Conservation (phyloP, 2,329 filamentous ascomycete genomes). For the Aureobasidium sp. region DNA sequence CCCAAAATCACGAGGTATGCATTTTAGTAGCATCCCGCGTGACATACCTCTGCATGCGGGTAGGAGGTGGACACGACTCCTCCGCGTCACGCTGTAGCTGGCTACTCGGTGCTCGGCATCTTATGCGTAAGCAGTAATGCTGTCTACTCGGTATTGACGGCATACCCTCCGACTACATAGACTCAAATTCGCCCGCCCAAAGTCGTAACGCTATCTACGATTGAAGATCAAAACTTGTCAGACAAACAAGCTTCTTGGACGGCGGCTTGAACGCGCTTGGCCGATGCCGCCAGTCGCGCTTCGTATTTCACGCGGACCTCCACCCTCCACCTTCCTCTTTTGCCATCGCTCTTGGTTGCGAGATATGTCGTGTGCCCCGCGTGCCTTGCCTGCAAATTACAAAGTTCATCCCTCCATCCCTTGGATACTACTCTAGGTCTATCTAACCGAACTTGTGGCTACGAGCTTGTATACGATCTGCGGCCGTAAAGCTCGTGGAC, state of each 20-base stretch:
- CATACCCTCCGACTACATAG: neutral
- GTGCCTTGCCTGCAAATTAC: neutral
- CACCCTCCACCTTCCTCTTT: conserved; percentile 2
- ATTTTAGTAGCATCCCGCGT: too few species aligned
- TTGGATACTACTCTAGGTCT: neutral
- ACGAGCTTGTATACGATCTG: conserved; percentile 1
- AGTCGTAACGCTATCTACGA: neutral
- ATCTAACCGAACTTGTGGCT: conserved; percentile 2
- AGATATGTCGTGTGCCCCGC: neutral
- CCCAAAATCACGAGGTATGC: too few species aligned
- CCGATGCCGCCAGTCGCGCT: conserved; percentile 1
- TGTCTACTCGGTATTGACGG: neutral
- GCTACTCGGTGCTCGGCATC: too few species aligned
- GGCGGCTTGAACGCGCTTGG: neutral
- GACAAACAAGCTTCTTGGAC: neutral
- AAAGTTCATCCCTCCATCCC: neutral
- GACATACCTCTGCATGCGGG: too few species aligned
- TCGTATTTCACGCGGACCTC: neutral
- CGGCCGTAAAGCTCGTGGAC: neutral
- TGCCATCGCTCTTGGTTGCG: neutral
- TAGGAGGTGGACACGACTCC: too few species aligned
- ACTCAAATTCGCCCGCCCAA: neutral
- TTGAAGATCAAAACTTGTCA: neutral
- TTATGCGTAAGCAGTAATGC: too few species aligned
- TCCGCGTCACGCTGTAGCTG: too few species aligned